Conservation (phyloP, 192 early-diverging fungal genomes). For the Backusella mclennaniae region DNA sequence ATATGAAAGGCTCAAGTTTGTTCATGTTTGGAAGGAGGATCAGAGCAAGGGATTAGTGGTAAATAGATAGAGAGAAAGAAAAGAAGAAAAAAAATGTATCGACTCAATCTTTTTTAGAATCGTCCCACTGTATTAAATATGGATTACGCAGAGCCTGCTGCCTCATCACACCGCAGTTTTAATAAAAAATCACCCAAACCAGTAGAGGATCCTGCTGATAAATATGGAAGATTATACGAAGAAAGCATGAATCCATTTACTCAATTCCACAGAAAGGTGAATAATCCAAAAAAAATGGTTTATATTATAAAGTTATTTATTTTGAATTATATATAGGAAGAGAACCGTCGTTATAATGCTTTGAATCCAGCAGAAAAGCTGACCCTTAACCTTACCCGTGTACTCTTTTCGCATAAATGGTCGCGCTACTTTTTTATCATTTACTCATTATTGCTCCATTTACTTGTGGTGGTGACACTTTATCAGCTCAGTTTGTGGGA, state of each 20-base stretch:
- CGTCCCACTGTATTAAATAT: slow-evolving; percentile 22
- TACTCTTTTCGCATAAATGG: slow-evolving; percentile 68
- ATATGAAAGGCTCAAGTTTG: slow-evolving; percentile 88
- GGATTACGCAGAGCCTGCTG: slow-evolving; percentile 13
- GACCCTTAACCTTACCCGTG: slow-evolving; percentile 58
- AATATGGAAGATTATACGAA: slow-evolving; percentile 83
- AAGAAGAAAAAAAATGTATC: too few species aligned
- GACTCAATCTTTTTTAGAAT: slow-evolving; percentile 4
- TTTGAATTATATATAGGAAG: slow-evolving; percentile 47
- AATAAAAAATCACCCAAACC: slow-evolving; percentile 25
- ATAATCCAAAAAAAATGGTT: not conserved
- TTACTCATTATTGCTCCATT: slow-evolving; percentile 72
- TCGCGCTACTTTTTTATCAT: slow-evolving; percentile 63
- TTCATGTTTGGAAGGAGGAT: slow-evolving; percentile 63
- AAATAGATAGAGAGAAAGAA: not conserved
- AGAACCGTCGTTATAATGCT: slow-evolving; percentile 61
- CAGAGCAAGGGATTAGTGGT: slow-evolving; percentile 21
- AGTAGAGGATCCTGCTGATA: slow-evolving; percentile 52
- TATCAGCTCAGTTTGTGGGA: slow-evolving; percentile 66
- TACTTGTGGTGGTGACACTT: slow-evolving; percentile 74
- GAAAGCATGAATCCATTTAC: slow-evolving; percentile 87
- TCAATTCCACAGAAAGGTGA: slow-evolving; percentile 68
- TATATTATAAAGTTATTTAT: not conserved
- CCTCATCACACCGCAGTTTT: slow-evolving; percentile 7
- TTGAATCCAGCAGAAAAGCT: slow-evolving; percentile 78